Conservation (phyloP, 495 filamentous ascomycete genomes). For the Tuber umbilicatum region DNA sequence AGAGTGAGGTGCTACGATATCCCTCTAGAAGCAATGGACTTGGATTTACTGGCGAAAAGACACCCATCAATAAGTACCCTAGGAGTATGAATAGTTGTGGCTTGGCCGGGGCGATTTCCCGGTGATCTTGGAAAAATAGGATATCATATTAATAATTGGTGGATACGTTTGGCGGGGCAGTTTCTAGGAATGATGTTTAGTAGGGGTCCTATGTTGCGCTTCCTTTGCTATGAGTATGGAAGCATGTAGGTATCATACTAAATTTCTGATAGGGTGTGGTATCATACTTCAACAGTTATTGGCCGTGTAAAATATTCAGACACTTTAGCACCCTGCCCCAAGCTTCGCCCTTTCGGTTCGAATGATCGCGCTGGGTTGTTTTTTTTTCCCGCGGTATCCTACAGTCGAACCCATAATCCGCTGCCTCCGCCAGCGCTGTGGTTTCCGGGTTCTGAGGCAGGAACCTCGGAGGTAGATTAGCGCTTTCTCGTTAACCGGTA, state of each 20-base stretch:
- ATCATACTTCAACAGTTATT: background rate
- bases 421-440: too few species aligned
- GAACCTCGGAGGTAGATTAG: too few species aligned
- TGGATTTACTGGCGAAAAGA: background rate
- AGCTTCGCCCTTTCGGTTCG: too few species aligned
- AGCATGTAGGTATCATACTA: background rate
- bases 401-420: too few species aligned
- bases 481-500: too few species aligned
- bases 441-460: too few species aligned
- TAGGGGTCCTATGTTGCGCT: background rate
- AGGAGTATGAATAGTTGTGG: background rate
- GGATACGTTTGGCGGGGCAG: background rate
- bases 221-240: background rate
- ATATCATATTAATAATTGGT: background rate
- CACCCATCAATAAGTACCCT: too few species aligned
- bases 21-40: background rate
- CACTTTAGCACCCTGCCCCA: too few species aligned
- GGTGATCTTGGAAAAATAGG: background rate
- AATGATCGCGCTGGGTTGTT: too few species aligned
- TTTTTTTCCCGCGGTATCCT: too few species aligned
- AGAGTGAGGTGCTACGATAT: rapidly evolving
- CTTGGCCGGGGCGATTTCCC: too few species aligned
- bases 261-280: background rate
- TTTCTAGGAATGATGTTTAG: background rate
- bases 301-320: too few species aligned